A percentile compares a stretch with the other conserved stretches of the same genome.
Conservation (phyloP, 495 filamentous ascomycete genomes). For the Aspergillus sclerotioniger region DNA sequence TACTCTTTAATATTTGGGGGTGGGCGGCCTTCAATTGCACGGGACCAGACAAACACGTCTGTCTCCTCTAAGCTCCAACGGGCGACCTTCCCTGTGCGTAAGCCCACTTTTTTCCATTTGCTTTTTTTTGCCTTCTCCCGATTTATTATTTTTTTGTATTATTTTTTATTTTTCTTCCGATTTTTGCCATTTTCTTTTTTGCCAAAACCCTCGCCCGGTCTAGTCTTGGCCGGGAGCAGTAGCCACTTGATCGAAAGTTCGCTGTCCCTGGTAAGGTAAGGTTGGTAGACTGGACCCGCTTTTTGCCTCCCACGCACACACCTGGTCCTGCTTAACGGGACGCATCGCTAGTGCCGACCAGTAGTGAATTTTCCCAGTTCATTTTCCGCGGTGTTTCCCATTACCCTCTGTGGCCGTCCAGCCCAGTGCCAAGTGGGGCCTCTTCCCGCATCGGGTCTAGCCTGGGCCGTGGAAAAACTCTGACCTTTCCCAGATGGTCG, state of each 20-base stretch:
- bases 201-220: neutral
- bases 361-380: slow-evolving; percentile 8
- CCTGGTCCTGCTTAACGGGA: slow-evolving; percentile 16
- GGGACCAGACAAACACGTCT: slow-evolving; percentile 31
- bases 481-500: slow-evolving; percentile 19
- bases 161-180: slow-evolving; percentile 9
- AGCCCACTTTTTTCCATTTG: slow-evolving; percentile 27
- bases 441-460: slow-evolving; percentile 18
- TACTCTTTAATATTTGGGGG: slow-evolving; percentile 30
- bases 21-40: slow-evolving; percentile 28
- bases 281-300: slow-evolving; percentile 5
- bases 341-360: slow-evolving; percentile 18
- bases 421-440: slow-evolving; percentile 10
- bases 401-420: slow-evolving; percentile 14
- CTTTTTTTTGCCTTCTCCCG: slow-evolving; percentile 10
- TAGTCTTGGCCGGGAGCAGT: slow-evolving; percentile 22
- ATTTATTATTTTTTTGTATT: slow-evolving; percentile 13
- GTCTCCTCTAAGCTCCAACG: slow-evolving; percentile 27
- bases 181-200: slow-evolving; percentile 14
- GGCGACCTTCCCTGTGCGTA: slow-evolving; percentile 31
- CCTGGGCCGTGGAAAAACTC: slow-evolving; percentile 20
- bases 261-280: slow-evolving; percentile 22
- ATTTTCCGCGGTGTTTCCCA: slow-evolving; percentile 8
- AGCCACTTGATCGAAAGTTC: slow-evolving; percentile 25
- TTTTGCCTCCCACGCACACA: slow-evolving; percentile 5